Evolutionary conservation across 2,329 filamentous ascomycete genomes (phyloP), one percentile per base, ranked within the genome.

Genomic region (Sporothrix mexicana): DNA sequence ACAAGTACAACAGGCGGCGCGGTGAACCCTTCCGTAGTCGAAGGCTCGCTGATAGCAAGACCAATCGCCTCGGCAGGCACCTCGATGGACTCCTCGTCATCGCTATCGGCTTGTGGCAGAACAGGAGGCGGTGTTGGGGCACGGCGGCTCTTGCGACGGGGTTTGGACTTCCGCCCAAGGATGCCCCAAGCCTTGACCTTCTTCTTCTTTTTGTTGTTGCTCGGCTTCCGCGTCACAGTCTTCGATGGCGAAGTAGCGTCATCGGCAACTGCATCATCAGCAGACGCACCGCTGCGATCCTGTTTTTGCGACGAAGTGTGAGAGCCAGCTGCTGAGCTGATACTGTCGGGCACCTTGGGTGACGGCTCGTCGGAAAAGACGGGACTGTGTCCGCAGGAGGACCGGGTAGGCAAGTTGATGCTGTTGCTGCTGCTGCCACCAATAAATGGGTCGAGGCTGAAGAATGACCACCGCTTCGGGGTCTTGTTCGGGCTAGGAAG

Each of bases 131-230:
- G 85, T 9, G 87, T 87, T 25, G 85, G 82, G 53, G 85, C 83
- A 36, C 85, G 81, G 5, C 71, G 82, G 70, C 78, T 84, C 83
- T 76, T 85, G 83, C 75, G 78, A 17, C 85, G 84, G 20, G 84
- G 78, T 74, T 88, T 91, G 0, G 86, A 82, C 75, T 90, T 92
- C 4, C 88, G 85, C 17, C 88, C 88, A 8, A 94, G 83, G 72
- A 92, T 91, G 1, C 89, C 88, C 45, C 90, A 90, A 20, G 89
- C 88, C 90, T 90, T 92, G 73, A 95, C 92, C 82, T 93, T 94
- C 78, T 91, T 92, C 82, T 93, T 94, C 78, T 91, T 79, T 74
- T 81, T 82, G 74, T 82, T 82, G 75, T 79, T 81, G 74, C 78
- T 78, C 45, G 78, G 70, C 71, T 81, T 82, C 68, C 79, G 79